Evolutionary conservation across 2,329 filamentous ascomycete species (phyloP).

Genomic region (Nemania bipapillata): DNA sequence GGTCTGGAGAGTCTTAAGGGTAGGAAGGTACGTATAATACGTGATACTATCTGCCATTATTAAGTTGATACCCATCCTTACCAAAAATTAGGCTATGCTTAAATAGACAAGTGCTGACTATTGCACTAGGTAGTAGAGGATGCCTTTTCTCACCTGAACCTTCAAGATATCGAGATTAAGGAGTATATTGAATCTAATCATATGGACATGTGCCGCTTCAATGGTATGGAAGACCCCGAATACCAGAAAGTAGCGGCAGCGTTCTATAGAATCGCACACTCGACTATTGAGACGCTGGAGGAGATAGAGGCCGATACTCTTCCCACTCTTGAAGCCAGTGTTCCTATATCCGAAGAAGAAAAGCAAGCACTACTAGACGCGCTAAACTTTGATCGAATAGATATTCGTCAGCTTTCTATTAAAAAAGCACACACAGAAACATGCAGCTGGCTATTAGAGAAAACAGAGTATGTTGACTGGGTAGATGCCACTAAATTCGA

Average conservation of each 20-base stretch:
- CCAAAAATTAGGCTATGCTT: no score
- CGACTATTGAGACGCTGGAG: no score
- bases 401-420: background rate
- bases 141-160: background rate
- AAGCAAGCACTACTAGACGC: background rate
- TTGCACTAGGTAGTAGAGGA: background rate
- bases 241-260: background rate
- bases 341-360: background rate
- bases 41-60: no score
- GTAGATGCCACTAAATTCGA: background rate
- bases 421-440: background rate
- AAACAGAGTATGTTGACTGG: background rate
- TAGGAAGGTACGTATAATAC: background rate
- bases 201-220: background rate
- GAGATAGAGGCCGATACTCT: background rate
- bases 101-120: no score
- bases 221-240: background rate
- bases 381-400: background rate
- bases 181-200: background rate
- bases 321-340: no score
- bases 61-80: no score
- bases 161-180: background rate
- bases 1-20: background rate
- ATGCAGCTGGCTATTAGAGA: background rate
- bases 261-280: background rate